These are phyloP conservation scores for Yamadazyma laniorum DNA, from an alignment of 805 yeast genomes.

Conservation along the genomic window DNA sequence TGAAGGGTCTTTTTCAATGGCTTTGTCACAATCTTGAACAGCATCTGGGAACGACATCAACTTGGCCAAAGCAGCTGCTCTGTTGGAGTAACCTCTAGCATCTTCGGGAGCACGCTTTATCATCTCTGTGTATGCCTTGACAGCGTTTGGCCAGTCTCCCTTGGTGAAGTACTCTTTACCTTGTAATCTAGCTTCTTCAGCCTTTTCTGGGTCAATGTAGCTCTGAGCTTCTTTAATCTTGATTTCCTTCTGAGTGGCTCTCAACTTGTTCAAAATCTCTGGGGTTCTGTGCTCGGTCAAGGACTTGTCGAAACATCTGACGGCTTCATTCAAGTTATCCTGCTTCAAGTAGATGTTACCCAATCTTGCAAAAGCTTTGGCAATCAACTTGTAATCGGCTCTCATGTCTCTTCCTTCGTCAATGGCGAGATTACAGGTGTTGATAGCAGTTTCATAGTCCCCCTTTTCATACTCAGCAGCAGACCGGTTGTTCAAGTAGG, in stretches of 20 bases:
- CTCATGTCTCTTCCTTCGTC: constrained; percentile 87
- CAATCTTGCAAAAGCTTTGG: constrained; percentile 89
- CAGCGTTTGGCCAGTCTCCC: constrained; percentile 96
- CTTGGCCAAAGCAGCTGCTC: constrained; percentile 96
- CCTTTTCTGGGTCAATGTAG: constrained; percentile 85
- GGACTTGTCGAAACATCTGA: constrained; percentile 79
- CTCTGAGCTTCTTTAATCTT: constrained; percentile 74
- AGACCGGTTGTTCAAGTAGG: constrained; percentile 92
- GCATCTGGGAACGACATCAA: constrained; percentile 97
- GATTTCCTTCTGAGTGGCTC: constrained; percentile 81
- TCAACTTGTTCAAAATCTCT: constrained; percentile 81
- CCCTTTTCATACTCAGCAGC: constrained; percentile 98
- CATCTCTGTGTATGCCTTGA: constrained; percentile 93
- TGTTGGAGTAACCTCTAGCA: constrained; percentile 94
- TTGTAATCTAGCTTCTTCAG: constrained; percentile 89
- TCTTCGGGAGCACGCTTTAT: constrained; percentile 95
- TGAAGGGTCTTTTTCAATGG: constrained; percentile 82
- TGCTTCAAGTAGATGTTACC: constrained; percentile 80
- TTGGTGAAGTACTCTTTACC: constrained; percentile 88
- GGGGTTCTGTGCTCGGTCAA: constrained; percentile 97
- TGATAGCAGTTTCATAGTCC: constrained; percentile 80
- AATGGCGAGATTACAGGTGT: constrained; percentile 77
- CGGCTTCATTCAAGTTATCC: constrained; percentile 71
- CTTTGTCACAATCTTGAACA: constrained; percentile 84
- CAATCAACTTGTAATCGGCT: constrained; percentile 88